phyloP scores from a whole-genome alignment of 2,329 filamentous ascomycete species.

The Bipolaris cookei region DNA sequence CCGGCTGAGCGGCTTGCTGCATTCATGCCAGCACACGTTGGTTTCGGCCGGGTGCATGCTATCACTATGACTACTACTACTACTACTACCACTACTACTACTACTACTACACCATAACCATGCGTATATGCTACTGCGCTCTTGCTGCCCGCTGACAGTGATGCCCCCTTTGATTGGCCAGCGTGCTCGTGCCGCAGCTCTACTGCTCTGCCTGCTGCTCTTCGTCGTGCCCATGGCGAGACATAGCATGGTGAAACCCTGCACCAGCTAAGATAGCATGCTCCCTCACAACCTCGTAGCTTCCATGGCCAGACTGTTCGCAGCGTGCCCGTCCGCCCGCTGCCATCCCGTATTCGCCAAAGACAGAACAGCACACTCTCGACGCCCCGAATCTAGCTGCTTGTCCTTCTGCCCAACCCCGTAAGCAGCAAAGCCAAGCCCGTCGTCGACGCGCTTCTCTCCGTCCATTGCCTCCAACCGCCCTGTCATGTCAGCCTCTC shows the following conservation, averaged over 20 bases:
- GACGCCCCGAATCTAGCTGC: background rate
- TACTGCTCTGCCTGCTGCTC: background rate
- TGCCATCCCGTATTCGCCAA: background rate
- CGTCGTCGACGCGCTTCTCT: background rate
- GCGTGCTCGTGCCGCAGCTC: background rate
- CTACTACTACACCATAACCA: background rate
- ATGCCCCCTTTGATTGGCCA: background rate
- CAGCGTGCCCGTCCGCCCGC: background rate
- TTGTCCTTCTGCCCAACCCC: background rate
- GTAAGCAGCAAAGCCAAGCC: background rate
- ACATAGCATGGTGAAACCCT: conserved; percentile 1
- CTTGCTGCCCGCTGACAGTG: background rate
- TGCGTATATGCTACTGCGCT: background rate
- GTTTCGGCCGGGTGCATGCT: background rate
- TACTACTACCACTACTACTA: no score
- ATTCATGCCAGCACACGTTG: background rate
- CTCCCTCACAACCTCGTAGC: background rate
- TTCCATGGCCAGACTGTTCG: conserved; percentile 3
- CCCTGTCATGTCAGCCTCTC: conserved; percentile 35
- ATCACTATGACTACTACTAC: no score
- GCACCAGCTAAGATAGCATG: background rate
- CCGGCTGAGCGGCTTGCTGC: background rate
- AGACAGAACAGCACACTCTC: background rate
- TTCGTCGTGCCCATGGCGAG: background rate
- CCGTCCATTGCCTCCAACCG: background rate